Evolutionary conservation across 2,329 filamentous ascomycete species (phyloP), one percentile per base, ranked within the genome.

Genomic region (Thermomyces lanuginosus): DNA sequence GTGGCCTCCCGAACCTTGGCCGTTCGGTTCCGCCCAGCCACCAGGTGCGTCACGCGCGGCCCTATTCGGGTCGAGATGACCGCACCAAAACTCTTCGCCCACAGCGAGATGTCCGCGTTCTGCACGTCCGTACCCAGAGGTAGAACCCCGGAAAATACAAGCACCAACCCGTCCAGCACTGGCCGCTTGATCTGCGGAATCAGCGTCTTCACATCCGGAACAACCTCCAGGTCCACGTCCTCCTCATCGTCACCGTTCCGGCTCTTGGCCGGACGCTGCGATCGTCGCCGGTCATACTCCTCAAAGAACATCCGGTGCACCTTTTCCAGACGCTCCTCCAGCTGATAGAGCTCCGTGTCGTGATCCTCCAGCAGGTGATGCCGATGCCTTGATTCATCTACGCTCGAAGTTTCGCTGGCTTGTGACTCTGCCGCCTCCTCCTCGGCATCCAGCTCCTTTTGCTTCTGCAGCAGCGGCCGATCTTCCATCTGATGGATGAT

Each of bases 61-160:
- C 48, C 54, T 18, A 66, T 54, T 19, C 56, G 56, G 7, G 56
- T 48, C n/a, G 53, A 47, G 24, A 66, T 55, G 12, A 45, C 44
- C 3, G 81, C 86, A 11, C 89, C 89, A 45, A 93, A 95, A 42
- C 69, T 80, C 45, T 73, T 74, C 2, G 83, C 77, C 64, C 91
- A 92, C 21, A 86, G 61, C 4, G 79, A 83, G 31, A 92, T 79
- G 48, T 98, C 89, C 2, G 83, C 83, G 34, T 67, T 71, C 43
- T 78, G 69, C 17, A 86, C 72, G 41, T 86, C 75, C 19, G 77
- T 69, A 4, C 79, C 80, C 1, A 92, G 59, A 0, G 84, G 84
- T 2, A 95, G 73, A 2, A 98, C 74, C 1, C 89, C 89, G 0
- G 86, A 92, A 37, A 95, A 76, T 4, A 92, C 84, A 31, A 98